Conservation (phyloP, 257 asterid genomes). For the Ilex asprella region DNA sequence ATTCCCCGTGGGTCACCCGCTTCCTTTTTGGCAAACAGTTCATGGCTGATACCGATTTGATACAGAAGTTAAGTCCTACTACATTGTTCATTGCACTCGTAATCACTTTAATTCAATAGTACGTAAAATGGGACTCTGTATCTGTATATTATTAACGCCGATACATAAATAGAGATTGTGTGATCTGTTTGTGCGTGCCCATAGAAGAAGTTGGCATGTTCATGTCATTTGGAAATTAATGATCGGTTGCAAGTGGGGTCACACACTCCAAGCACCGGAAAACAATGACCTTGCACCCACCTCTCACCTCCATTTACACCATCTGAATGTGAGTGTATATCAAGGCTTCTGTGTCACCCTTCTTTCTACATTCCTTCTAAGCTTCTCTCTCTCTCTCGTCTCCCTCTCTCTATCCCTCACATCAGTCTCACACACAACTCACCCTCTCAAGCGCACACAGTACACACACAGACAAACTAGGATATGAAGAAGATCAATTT, state of each 20-base stretch:
- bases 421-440: too few species aligned
- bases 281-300: conserved; percentile 48
- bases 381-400: neutral
- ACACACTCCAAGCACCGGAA: conserved; percentile 21
- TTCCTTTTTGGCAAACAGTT: too few species aligned
- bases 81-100: too few species aligned
- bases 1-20: too few species aligned
- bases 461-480: neutral
- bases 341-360: conserved; percentile 6
- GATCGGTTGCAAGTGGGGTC: conserved; percentile 43
- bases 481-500: conserved; percentile 41
- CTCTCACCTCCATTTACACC: neutral
- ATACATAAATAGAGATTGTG: too few species aligned
- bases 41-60: too few species aligned
- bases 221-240: conserved; percentile 19
- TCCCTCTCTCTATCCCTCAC: too few species aligned
- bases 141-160: too few species aligned
- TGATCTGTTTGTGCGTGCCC: conserved; percentile 7
- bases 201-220: conserved; percentile 44
- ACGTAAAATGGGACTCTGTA: too few species aligned
- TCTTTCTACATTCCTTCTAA: neutral
- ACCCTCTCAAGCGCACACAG: too few species aligned
- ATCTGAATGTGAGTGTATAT: conserved; percentile 11
- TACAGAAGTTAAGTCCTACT: too few species aligned
- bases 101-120: too few species aligned